Percentiles rank a stretch among this genome's conserved stretches.
Evolutionary conservation across 495 filamentous ascomycete genomes (phyloP).

Genomic region (Aspergillus sclerotiicarbonarius): DNA sequence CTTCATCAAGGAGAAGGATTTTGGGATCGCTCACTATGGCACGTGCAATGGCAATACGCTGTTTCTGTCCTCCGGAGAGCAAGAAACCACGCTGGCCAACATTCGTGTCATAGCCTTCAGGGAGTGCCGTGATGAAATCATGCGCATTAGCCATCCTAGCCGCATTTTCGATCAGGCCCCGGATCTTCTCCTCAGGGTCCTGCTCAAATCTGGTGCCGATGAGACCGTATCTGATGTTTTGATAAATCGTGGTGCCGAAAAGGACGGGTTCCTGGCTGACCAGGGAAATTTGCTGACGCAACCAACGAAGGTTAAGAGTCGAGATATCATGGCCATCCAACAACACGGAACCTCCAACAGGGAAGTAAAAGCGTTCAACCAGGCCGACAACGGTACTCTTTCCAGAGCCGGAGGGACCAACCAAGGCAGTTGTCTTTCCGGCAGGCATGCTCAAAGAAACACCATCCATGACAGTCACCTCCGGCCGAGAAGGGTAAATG

Average conservation of each 20-base stretch:
- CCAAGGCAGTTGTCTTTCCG: constrained; percentile 83
- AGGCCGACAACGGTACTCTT: constrained; percentile 92
- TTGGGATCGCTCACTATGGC: constrained; percentile 94
- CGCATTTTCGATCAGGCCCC: constrained; percentile 71
- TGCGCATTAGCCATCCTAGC: constrained; percentile 91
- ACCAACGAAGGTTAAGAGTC: constrained; percentile 82
- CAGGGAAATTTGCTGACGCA: constrained; percentile 85
- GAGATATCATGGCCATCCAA: constrained; percentile 83
- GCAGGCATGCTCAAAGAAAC: constrained; percentile 77
- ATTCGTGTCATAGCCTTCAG: constrained; percentile 89
- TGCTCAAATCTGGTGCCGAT: constrained; percentile 79
- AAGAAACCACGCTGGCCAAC: constrained; percentile 94
- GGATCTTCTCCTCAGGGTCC: constrained; percentile 60
- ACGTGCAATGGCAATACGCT: constrained; percentile 85
- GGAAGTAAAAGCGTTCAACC: constrained; percentile 90
- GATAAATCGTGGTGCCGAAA: constrained; percentile 81
- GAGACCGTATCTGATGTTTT: constrained; percentile 84
- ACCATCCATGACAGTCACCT: constrained; percentile 81
- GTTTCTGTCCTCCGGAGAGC: constrained; percentile 92
- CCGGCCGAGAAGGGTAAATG: constrained; percentile 89
- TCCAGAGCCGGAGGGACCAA: constrained; percentile 83
- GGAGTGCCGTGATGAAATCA: constrained; percentile 80
- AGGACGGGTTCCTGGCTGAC: constrained; percentile 73
- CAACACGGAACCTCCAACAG: constrained; percentile 73
- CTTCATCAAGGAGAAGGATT: constrained; percentile 91